A percentile compares a stretch with the other conserved stretches of the same genome.
phyloP scores from a whole-genome alignment of 257 asterid species.

The Solanum pimpinellifolium region DNA sequence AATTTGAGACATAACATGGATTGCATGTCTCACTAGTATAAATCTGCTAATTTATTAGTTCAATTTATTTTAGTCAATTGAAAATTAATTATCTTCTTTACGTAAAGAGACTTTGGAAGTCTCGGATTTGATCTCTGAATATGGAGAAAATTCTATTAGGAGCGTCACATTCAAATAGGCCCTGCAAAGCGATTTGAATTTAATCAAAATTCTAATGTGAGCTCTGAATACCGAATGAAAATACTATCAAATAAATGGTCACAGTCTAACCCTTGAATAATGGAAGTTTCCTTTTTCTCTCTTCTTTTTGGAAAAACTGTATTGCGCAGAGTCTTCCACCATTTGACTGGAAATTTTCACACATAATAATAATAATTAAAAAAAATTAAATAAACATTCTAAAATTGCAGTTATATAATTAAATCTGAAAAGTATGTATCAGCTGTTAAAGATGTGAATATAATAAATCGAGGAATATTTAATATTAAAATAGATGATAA shows the following conservation, averaged over 20 bases:
- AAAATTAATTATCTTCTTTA: background rate
- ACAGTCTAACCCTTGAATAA: background rate
- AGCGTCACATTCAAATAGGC: accelerated
- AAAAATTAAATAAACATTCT: background rate
- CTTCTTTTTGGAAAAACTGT: background rate
- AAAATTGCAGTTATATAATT: too few species aligned
- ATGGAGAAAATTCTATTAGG: accelerated
- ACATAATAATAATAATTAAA: background rate
- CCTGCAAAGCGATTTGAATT: too few species aligned
- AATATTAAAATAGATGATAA: background rate
- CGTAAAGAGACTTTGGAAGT: accelerated
- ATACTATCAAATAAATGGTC: background rate
- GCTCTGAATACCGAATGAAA: accelerated
- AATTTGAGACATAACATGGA: background rate
- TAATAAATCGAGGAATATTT: background rate
- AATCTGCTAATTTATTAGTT: too few species aligned
- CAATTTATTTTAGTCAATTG: too few species aligned
- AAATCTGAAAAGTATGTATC: background rate
- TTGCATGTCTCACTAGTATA: background rate
- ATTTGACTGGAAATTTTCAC: background rate
- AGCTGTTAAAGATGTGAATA: background rate
- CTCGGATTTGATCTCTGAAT: too few species aligned
- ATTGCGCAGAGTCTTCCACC: background rate
- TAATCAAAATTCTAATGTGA: accelerated
- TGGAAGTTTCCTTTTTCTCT: background rate